Percentiles rank a stretch among this genome's conserved stretches.
Conservation (phyloP, 331 rosid genomes). For the Malus hybrid region DNA sequence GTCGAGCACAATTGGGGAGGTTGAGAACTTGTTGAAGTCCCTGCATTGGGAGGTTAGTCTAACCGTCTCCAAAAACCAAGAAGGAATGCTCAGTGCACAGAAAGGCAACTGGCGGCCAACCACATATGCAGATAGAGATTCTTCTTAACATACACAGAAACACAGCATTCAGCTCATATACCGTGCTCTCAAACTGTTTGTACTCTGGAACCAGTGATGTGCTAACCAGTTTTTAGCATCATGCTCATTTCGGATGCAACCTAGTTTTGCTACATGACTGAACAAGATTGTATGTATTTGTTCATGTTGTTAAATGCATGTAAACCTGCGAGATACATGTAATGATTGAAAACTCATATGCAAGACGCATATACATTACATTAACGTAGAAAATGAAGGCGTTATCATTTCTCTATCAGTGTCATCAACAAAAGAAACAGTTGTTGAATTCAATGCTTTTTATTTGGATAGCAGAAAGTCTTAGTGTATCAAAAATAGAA, state of each 20-base stretch:
- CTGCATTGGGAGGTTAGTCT: conserved; percentile 77
- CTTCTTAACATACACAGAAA: conserved; percentile 12
- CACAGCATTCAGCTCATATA: background rate
- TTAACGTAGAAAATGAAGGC: background rate
- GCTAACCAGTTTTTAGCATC: background rate
- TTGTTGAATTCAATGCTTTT: background rate
- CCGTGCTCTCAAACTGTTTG: background rate
- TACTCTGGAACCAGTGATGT: background rate
- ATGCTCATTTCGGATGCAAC: background rate
- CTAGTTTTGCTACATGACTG: background rate
- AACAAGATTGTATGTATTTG: background rate
- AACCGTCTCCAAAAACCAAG: conserved; percentile 50
- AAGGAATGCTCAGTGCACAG: conserved; percentile 71
- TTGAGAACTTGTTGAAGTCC: conserved; percentile 64
- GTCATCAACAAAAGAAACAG: background rate
- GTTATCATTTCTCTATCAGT: background rate
- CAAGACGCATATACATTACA: background rate
- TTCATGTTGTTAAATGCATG: background rate
- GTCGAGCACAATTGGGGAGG: conserved; percentile 48
- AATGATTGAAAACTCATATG: background rate
- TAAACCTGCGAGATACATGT: background rate
- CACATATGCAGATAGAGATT: conserved; percentile 19
- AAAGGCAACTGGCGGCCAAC: conserved; percentile 72
- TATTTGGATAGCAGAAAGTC: background rate
- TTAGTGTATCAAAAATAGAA: background rate